Conservation (phyloP, 2,329 filamentous ascomycete genomes). For the Daldinia sp. region DNA sequence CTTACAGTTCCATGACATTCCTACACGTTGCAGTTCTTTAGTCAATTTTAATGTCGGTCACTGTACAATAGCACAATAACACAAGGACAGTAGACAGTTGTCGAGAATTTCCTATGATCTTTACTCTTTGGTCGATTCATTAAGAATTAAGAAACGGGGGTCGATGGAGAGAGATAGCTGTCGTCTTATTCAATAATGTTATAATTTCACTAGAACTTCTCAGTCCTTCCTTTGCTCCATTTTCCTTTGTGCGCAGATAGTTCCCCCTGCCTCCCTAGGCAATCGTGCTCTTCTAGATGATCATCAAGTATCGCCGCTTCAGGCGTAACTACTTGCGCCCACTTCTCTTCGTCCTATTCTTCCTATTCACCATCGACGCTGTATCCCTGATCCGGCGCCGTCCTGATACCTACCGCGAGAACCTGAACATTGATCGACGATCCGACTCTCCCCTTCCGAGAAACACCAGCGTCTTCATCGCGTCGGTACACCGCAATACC, state of each 20-base stretch:
- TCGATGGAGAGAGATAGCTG: slow-evolving; percentile 31
- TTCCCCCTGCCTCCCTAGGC: slow-evolving; percentile 13
- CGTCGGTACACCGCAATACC: slow-evolving; percentile 76
- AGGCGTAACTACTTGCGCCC: slow-evolving; percentile 54
- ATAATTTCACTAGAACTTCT: slow-evolving; percentile 34
- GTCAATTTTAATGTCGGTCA: slow-evolving; percentile 13
- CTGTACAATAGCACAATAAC: not conserved
- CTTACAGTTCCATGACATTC: slow-evolving; percentile 14
- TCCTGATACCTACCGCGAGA: slow-evolving; percentile 49
- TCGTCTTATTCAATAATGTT: slow-evolving; percentile 34
- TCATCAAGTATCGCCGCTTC: slow-evolving; percentile 53
- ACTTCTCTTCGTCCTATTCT: slow-evolving; percentile 49
- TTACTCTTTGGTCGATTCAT: slow-evolving; percentile 26
- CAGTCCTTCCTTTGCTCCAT: slow-evolving; percentile 19
- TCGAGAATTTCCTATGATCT: slow-evolving; percentile 25
- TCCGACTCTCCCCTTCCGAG: slow-evolving; percentile 35
- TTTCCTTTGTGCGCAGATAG: slow-evolving; percentile 23
- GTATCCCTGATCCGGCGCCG: slow-evolving; percentile 50
- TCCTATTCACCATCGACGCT: slow-evolving; percentile 54
- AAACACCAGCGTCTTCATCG: slow-evolving; percentile 69
- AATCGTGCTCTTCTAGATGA: slow-evolving; percentile 49
- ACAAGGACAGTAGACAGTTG: slow-evolving; percentile 7
- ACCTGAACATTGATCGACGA: slow-evolving; percentile 41
- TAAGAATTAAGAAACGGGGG: slow-evolving; percentile 30
- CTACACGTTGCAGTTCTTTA: slow-evolving; percentile 11